Conservation (phyloP, 2,329 filamentous ascomycete species). For the Periconia sp. region DNA sequence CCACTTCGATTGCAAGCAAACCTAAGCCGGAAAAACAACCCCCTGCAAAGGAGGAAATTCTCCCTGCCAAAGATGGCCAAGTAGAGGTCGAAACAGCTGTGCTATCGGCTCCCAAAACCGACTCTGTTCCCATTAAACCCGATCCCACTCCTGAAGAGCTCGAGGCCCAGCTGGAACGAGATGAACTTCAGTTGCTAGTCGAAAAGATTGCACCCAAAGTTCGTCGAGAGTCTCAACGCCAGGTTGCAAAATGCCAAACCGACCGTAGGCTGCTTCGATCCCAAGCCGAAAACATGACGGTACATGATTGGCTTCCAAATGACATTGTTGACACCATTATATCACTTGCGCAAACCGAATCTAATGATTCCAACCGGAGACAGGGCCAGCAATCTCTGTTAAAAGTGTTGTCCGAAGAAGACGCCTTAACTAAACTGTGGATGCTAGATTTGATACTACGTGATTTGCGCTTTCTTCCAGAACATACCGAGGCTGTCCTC, state of each 20-base stretch:
- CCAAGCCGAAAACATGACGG: conserved; percentile 73
- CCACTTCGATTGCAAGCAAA: conserved; percentile 87
- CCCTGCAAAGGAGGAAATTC: conserved; percentile 20
- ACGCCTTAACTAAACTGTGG: conserved; percentile 80
- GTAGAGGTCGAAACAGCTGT: conserved; percentile 4
- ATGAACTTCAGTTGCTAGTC: conserved; percentile 84
- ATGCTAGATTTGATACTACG: conserved; percentile 73
- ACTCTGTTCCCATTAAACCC: conserved; percentile 36
- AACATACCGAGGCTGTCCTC: conserved; percentile 33
- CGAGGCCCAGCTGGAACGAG: conserved; percentile 83
- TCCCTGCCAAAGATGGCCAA: conserved; percentile 4
- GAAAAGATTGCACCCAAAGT: conserved; percentile 81
- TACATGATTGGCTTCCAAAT: conserved; percentile 75
- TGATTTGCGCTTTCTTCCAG: conserved; percentile 65
- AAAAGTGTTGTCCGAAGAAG: conserved; percentile 67
- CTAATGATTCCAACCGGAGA: conserved; percentile 53
- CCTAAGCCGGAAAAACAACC: conserved; percentile 53
- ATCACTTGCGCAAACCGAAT: conserved; percentile 69
- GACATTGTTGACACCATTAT: conserved; percentile 79
- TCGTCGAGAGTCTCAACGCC: conserved; percentile 75
- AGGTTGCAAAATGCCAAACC: conserved; percentile 76
- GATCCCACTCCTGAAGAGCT: conserved; percentile 80
- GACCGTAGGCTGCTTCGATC: conserved; percentile 79
- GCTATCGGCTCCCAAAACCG: conserved; percentile 13
- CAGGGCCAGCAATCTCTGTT: conserved; percentile 41